phyloP scores from a whole-genome alignment of 169 alveolate species.

The Plasmodium sp. region DNA sequence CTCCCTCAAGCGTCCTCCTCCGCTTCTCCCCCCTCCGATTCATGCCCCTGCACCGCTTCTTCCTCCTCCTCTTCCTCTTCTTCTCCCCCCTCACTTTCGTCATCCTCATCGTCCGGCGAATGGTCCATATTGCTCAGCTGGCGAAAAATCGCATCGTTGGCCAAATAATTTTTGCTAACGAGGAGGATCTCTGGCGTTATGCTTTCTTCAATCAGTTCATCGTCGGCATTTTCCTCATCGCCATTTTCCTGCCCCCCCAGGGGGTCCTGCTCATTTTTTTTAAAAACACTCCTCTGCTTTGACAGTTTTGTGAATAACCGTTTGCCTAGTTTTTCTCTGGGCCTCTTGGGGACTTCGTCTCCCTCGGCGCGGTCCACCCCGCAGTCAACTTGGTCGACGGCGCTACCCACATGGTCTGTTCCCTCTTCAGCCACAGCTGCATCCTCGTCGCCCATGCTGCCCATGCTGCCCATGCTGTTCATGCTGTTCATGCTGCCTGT shows the following conservation, averaged over 20 bases:
- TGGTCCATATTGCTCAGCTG: conserved; percentile 69
- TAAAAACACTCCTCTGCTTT: neutral
- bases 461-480: neutral
- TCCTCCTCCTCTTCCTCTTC: neutral
- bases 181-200: conserved; percentile 48
- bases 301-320: neutral
- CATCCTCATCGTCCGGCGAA: neutral
- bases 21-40: neutral
- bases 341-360: neutral
- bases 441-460: neutral
- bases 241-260: neutral
- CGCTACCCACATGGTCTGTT: neutral
- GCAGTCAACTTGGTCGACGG: neutral
- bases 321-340: neutral
- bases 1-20: neutral
- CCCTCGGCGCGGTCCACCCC: neutral
- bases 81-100: neutral
- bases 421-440: neutral
- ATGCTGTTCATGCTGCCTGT: neutral
- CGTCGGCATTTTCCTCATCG: neutral
- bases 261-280: neutral
- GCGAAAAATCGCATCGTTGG: conserved; percentile 31
- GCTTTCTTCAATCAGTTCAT: neutral
- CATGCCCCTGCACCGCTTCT: neutral
- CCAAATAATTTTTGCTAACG: conserved; percentile 12